A percentile compares a stretch with the other conserved stretches of the same genome.
phyloP scores from a whole-genome alignment of 179 eudicot genomes.

The Beta corolliflora region DNA sequence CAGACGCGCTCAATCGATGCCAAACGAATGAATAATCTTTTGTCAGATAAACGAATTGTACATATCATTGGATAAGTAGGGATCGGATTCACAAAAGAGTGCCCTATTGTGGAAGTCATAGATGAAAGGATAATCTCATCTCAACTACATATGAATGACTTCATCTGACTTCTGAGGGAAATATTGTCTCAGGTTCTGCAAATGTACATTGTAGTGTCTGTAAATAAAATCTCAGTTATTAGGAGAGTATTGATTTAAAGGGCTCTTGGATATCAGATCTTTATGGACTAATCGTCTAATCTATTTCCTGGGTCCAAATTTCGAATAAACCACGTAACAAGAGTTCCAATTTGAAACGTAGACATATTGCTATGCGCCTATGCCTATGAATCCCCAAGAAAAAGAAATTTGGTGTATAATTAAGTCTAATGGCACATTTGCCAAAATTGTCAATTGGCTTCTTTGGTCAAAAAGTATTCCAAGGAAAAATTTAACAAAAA shows the following conservation, averaged over 20 bases:
- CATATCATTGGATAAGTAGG: not conserved
- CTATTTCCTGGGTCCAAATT: not conserved
- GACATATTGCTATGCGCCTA: too few species aligned
- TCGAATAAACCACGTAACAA: too few species aligned
- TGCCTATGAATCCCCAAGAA: too few species aligned
- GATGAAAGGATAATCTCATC: not conserved
- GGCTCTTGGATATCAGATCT: not conserved
- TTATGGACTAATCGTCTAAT: not conserved
- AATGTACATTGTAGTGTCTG: conserved; percentile 12
- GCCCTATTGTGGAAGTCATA: not conserved
- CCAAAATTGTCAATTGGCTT: too few species aligned
- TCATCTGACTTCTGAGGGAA: not conserved
- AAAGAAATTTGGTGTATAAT: too few species aligned
- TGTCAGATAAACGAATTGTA: not conserved
- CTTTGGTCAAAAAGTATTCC: too few species aligned
- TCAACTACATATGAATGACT: not conserved
- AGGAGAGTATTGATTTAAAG: not conserved
- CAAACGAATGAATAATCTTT: not conserved
- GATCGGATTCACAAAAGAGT: not conserved
- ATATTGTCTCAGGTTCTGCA: not conserved
- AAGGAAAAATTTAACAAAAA: too few species aligned
- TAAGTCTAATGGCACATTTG: too few species aligned
- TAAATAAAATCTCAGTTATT: conserved; percentile 2
- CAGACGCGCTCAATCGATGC: not conserved
- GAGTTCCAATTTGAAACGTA: too few species aligned